Base-by-base conservation (phyloP, 2,329 filamentous ascomycete species). In the Emericellopsis cladophorae region DNA sequence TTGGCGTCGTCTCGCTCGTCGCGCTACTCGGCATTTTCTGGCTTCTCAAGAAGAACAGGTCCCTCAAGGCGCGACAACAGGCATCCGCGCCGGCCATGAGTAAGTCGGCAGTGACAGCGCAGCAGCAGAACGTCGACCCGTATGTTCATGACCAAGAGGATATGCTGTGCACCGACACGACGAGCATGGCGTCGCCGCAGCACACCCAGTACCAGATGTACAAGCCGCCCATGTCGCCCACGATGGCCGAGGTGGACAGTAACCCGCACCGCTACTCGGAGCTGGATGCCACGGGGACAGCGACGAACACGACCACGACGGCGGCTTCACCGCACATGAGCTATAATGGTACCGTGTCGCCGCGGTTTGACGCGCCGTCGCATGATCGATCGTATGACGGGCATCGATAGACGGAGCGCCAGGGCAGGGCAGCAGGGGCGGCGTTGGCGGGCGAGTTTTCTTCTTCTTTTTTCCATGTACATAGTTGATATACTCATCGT, bases 11-110 rank as follows among this genome's bases (percentile, higher is more conserved):
- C 15, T 18, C 51, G 4, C 21, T 53, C 21, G 43, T 42, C 1
- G 42, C 45, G 5, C 33, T 46, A 9, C 37, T 44, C 18, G 42
- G 42, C 8, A 45, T 49, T 4, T 11, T 47, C 1, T 53, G 48
- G 45, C 37, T 55, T 8, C 39, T 40, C 40, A 41, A 40, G 21
- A 45, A 49, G 40, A 53, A 53, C 42, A 49, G 45, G 37, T 31
- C 36, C 0, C 48, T 53, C 2, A 44, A 49, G 37, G 36, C 31
- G 36, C 29, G 37, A 15, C 22, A 37, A 5, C 14, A 29, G 37
- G 31, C 14, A 6, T 31, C 14, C 23, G 31, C 11, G 12, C n/a
- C 21, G 7, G 10, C 18, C 14, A n/a, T 22, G 15, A 9, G 33
- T 6, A 6, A 32, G 18, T n/a, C 37, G 4, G 7, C 36, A 2